Percentiles rank a stretch among this genome's conserved stretches.
phyloP scores from a whole-genome alignment of 768 basidiomycete genomes.

The Auriscalpium microsporum region DNA sequence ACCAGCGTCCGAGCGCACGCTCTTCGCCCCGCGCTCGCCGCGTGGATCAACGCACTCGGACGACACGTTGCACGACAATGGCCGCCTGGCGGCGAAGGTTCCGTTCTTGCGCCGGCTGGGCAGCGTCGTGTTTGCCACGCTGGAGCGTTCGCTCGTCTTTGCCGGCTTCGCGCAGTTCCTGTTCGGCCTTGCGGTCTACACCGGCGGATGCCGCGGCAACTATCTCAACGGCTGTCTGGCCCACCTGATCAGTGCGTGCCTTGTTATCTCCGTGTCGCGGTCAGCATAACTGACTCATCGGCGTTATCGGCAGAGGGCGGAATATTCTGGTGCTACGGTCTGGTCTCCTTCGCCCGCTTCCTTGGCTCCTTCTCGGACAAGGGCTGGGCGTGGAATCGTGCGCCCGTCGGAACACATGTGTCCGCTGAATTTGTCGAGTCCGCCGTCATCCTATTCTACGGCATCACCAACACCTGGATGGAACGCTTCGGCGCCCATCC shows the following conservation, averaged over 20 bases:
- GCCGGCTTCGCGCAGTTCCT: slow-evolving; percentile 60
- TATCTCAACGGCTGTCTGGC: slow-evolving; percentile 82
- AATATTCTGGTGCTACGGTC: slow-evolving; percentile 89
- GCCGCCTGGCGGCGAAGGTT: slow-evolving; percentile 10
- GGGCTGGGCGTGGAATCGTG: slow-evolving; percentile 94
- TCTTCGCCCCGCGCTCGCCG: slow-evolving; percentile 41
- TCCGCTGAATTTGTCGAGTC: slow-evolving; percentile 78
- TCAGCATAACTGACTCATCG: slow-evolving; percentile 3
- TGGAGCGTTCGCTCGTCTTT: slow-evolving; percentile 60
- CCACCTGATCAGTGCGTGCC: slow-evolving; percentile 75
- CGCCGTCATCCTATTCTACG: slow-evolving; percentile 78
- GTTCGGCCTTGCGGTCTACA: slow-evolving; percentile 72
- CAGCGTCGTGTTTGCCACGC: slow-evolving; percentile 38
- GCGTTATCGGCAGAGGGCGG: slow-evolving; percentile 53
- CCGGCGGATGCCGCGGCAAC: slow-evolving; percentile 74
- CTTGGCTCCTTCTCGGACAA: slow-evolving; percentile 77
- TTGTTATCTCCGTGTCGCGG: background rate
- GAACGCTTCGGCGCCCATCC: slow-evolving; percentile 81
- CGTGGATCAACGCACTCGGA: slow-evolving; percentile 40
- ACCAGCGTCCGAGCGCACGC: slow-evolving; percentile 41
- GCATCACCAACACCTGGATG: slow-evolving; percentile 92
- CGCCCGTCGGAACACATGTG: slow-evolving; percentile 32
- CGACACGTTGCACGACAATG: slow-evolving; percentile 42
- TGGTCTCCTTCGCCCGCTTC: slow-evolving; percentile 89
- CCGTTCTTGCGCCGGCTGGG: slow-evolving; percentile 34